Base-by-base conservation (phyloP, 2,329 filamentous ascomycete species). In the Xylariaceae sp. region DNA sequence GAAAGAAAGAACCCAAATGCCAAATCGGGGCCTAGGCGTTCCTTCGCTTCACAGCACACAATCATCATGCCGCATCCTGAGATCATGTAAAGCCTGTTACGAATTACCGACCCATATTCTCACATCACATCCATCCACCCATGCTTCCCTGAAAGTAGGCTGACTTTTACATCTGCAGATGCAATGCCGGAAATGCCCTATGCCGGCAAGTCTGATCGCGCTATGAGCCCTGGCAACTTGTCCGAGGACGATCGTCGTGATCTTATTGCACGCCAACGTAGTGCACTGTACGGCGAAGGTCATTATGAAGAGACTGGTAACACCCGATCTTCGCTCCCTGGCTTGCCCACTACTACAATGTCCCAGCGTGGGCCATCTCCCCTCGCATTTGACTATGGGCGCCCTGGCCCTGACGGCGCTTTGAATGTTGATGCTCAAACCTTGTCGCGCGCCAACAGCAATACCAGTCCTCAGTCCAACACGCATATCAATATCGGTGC, bases 241-340 rank as follows among this genome's bases (percentile, higher is more conserved):
- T 95, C 88, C 69, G 94, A 97, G 76, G 92, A 97, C 65, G 92
- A 96, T 67, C 93, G 93, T 65, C 90, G 93, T 64, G 93, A 97
- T 65, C 81, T 97, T 71, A 96, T 97, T 73, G 89, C 92, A 63
- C 92, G 93, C 68, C 94, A 97, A 75, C 91, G 95, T 73, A 92
- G 88, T 72, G 92, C 93, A 60, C 76, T 99, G 61, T 99, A 97
- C 72, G 90, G 91, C 69, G 90, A 89, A 67, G 79, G 79, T 11
- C 70, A 81, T 47, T 87, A 84, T 45, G 87, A 91, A 56, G 89
- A 92, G 66, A 80, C 80, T 31, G 81, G 81, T 57, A 75, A 76
- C 17, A 74, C 82, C 34, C 84, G 87, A 56, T 73, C 83, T 31
- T 84, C 84, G 53, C 84, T 83, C 63, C 86, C 90, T 60, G 82